Conservation (phyloP, 371 early-diverging fungal species). For the Mucor sp. region DNA sequence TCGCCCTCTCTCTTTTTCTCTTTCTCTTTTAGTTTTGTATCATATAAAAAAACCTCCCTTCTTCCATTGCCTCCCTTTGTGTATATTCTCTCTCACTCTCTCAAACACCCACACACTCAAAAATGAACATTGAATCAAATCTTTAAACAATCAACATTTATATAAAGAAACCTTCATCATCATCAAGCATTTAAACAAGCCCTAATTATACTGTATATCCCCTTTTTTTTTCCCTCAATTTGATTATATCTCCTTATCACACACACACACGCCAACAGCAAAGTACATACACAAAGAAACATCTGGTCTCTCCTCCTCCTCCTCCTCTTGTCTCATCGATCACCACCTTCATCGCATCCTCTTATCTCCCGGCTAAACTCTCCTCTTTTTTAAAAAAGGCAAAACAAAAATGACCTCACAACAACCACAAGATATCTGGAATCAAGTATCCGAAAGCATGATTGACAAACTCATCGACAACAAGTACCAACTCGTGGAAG, state of each 20-base stretch:
- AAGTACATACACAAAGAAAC: not conserved
- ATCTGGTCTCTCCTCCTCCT: not conserved
- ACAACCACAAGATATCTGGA: conserved; percentile 4
- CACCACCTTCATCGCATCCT: not conserved
- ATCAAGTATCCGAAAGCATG: conserved; percentile 14
- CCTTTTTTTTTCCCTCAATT: not conserved
- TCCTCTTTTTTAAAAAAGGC: conserved; percentile 2
- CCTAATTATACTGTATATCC: not conserved
- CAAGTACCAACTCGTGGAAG: conserved; percentile 52
- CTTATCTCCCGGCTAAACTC: not conserved
- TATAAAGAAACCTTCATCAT: not conserved
- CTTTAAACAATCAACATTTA: not conserved
- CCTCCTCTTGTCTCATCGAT: not conserved
- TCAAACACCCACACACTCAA: not conserved
- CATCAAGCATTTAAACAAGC: not conserved
- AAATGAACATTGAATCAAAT: not conserved
- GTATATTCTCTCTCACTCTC: not conserved
- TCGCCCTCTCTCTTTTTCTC: not conserved
- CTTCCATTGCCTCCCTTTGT: not conserved
- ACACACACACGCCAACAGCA: not conserved
- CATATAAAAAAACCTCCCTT: not conserved
- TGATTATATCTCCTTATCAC: not conserved
- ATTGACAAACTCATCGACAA: conserved; percentile 44
- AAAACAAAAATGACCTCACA: conserved; percentile 12
- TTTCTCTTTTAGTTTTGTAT: not conserved